Evolutionary conservation across 2,329 filamentous ascomycete species (phyloP).

Genomic region (Talaromyces sp.): DNA sequence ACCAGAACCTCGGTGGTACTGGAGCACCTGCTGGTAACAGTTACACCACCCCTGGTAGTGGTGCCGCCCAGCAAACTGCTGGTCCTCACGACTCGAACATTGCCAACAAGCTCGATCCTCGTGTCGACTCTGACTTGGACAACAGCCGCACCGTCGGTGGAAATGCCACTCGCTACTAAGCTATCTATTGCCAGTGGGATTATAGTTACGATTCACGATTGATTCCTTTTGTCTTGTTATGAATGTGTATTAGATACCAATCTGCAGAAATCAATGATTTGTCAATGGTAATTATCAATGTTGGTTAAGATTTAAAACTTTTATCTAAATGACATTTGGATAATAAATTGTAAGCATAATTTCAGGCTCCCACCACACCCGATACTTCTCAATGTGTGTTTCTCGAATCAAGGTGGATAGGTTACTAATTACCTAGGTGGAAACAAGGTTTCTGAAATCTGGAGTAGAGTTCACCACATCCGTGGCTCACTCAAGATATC

Average conservation of each 20-base stretch:
- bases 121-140: slow-evolving; percentile 51
- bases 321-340: too few species aligned
- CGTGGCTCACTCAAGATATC: background rate
- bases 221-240: background rate
- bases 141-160: slow-evolving; percentile 19
- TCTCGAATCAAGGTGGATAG: too few species aligned
- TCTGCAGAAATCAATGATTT: slow-evolving; percentile 1
- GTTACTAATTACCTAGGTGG: too few species aligned
- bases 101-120: slow-evolving; percentile 52
- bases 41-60: slow-evolving; percentile 19
- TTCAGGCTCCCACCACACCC: too few species aligned
- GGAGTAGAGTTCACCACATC: background rate
- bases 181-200: background rate
- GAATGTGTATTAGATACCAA: slow-evolving; percentile 1
- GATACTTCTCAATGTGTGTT: too few species aligned
- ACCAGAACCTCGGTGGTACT: slow-evolving; percentile 17
- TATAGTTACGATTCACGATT: background rate
- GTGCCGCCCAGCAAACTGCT: slow-evolving; percentile 18
- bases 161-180: slow-evolving; percentile 14
- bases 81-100: slow-evolving; percentile 46
- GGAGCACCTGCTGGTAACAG: slow-evolving; percentile 17
- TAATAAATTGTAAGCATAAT: too few species aligned
- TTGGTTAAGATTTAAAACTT: too few species aligned
- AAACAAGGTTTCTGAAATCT: background rate
- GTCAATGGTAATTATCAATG: too few species aligned